Evolutionary conservation across 495 filamentous ascomycete species (phyloP), one percentile per base, ranked within the genome.

Genomic region (Annulohypoxylon bovei): DNA sequence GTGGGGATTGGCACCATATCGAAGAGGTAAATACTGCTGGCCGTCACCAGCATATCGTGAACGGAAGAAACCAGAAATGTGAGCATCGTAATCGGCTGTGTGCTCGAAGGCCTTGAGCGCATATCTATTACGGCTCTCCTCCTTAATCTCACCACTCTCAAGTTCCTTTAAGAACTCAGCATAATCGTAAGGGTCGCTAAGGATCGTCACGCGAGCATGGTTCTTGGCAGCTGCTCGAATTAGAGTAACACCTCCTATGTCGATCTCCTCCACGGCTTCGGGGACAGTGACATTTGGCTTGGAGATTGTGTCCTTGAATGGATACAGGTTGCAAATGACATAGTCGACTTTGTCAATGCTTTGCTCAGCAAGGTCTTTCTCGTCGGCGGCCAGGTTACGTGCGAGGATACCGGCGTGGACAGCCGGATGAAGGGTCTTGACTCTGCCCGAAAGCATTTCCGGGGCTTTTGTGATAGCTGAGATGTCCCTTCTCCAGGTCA

Each of bases 311-410:
- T 98, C 93, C 85, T 97, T 97, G 88, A 99, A 98, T 11, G 94
- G 94, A 80, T 98, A 98, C 23, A 99, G 85, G 83, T 99, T 99
- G 90, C 95, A 98, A 75, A 98, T 91, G 65, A 98, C 94, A 76
- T 91, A 99, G 87, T 98, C 94, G 47, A 99, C 93, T 85, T 98
- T 98, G 82, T 91, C 84, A 76, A 99, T 99, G 82, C 93, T 97
- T 83, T 97, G 93, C 78, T 95, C 92, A 37, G 95, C 93, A 35
- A 99, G 90, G 77, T 99, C 95, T 81, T 96, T 93, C 84, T 97
- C 92, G 80, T 99, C 95, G 28, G 93, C 92, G 58, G 90, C 92
- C 56, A 97, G 89, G 78, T 98, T 89, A 65, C 95, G 91, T 49
- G 96, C 94, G 37, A 99, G 92, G 67, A 99, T 98, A 76, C 88